A percentile compares a stretch with the other conserved stretches of the same genome.
phyloP scores from a whole-genome alignment of 2,329 filamentous ascomycete genomes.

The Hortaea sp. region DNA sequence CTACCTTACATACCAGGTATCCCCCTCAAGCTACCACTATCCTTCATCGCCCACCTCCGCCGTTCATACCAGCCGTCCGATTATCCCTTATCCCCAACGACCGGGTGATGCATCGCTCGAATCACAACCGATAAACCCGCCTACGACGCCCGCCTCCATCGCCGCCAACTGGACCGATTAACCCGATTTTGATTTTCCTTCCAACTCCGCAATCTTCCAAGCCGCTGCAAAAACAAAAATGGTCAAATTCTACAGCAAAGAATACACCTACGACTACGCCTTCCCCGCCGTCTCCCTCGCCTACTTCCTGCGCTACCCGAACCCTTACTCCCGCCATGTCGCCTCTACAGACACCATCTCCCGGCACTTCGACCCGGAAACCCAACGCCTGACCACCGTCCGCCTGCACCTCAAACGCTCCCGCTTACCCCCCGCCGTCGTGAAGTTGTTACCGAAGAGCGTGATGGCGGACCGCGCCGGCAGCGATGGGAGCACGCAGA shows the following conservation, averaged over 20 bases:
- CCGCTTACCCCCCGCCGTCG: slow-evolving; percentile 61
- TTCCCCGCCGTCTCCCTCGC: slow-evolving; percentile 79
- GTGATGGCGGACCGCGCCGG: slow-evolving; percentile 54
- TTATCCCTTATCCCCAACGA: too few relatives aligned
- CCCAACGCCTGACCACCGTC: slow-evolving; percentile 65
- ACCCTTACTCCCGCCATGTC: slow-evolving; percentile 74
- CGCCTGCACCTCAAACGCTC: slow-evolving; percentile 76
- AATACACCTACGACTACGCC: slow-evolving; percentile 67
- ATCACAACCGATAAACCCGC: too few relatives aligned
- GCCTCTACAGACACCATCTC: slow-evolving; percentile 75
- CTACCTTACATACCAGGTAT: too few relatives aligned
- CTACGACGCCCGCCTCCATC: too few relatives aligned
- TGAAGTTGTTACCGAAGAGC: slow-evolving; percentile 63
- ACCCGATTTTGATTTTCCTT: too few relatives aligned
- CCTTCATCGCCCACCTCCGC: too few relatives aligned
- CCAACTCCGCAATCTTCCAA: too few relatives aligned
- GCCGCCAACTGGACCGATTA: too few relatives aligned
- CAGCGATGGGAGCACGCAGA: slow-evolving; percentile 52
- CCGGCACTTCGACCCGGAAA: slow-evolving; percentile 60
- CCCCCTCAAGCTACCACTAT: too few relatives aligned
- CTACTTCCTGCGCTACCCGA: slow-evolving; percentile 83
- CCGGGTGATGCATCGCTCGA: too few relatives aligned
- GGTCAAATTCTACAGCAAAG: slow-evolving; percentile 45
- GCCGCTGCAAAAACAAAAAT: slow-evolving; percentile 21
- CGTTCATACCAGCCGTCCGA: too few relatives aligned